Base-by-base conservation (phyloP, 345 rosid genomes). In the Sapria himalayana region DNA sequence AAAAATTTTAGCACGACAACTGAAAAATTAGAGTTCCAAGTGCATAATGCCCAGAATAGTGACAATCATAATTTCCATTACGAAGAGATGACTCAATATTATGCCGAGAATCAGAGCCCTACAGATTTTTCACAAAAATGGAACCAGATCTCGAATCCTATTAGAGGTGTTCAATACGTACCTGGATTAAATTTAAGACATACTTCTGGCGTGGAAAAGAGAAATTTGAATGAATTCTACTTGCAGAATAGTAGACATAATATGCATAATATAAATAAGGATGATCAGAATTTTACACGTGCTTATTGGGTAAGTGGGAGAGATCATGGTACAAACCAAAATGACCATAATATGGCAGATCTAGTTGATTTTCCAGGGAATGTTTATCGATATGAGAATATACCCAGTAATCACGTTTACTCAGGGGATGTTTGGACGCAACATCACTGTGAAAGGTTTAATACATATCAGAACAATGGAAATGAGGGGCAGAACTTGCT, bases 1-100 rank as follows among this genome's bases (percentile, higher is more conserved):
- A 60, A 48, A 41, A 27, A 54, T 51, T 42, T 66, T 49, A 50
- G 50, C 61, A 73, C 76, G 2, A 74, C 71, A 4, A 51, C 69
- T 14, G 57, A 73, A 65, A 65, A 71, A 52, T 67, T 49, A 37
- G 70, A 71, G 44, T 45, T 57, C 33, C 45, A 25, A 19, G 45
- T 39, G 50, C 29, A 62, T 37, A 41, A 45, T 13, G 60, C 38
- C 1, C 19, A 41, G 32, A 24, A 9, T 1, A 3, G 9, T 8
- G 62, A 65, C 10, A 21, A 58, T 43, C 45, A 36, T 37, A 35
- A 34, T 2, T 32, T 51, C 40, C 12, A 23, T 31, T 41, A 24
- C 21, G 58, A 55, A 32, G 39, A 27, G 49, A 45, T 54, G 19
- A 19, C 21, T 49, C 62, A 36, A 17, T 35, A 19, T 21, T 41